Base-by-base conservation (phyloP, 129 eudicot species). In the Lactuca saligna region DNA sequence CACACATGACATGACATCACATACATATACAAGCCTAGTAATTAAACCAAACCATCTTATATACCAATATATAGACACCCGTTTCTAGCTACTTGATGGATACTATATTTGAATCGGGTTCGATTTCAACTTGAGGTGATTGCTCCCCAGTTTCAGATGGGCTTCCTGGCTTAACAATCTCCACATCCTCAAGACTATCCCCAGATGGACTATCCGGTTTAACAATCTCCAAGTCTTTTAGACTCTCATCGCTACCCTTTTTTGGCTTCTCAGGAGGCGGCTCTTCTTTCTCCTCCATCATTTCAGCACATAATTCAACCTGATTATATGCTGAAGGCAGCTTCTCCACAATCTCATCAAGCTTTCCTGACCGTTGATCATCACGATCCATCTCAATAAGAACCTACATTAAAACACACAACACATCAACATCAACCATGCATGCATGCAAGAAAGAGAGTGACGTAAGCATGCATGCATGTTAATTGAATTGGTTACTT, bases 321-420 rank as follows among this genome's bases (percentile, higher is more conserved):
- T 90, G 99, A 70, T 79, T 72, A 75, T 87, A 94, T 12, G 88
- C 78, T 49, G 82, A 15, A 42, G 60, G 78, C 62, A 94, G 64
- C 17, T 59, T 78, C 70, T 76, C 39, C 65, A 85, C 65, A 46
- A 85, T 80, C 68, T 83, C 93, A 70, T 80, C 78, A 57, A 83
- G 14, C 29, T 60, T 70, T 61, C 87, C 88, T 17, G 63, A 25
- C 3, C 68, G 81, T 74, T 89, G 94, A 70, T 94, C 97, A 42
- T 80, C 59, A 51, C 91, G 88, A 77, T 94, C 99, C 99, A 94
- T 85, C 38, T 94, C 99, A 58, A 90, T 87, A 20, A 88, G 78
- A 60, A 78, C 81, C 99, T 94, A 46, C 10, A 39, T 42, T 12
- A 10, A 46, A 46, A 82, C 73, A 82, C 73, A 44, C 68, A 67